phyloP scores from a whole-genome alignment of 1,284 basidiomycete genomes.

The Austropuccinia psidii region DNA sequence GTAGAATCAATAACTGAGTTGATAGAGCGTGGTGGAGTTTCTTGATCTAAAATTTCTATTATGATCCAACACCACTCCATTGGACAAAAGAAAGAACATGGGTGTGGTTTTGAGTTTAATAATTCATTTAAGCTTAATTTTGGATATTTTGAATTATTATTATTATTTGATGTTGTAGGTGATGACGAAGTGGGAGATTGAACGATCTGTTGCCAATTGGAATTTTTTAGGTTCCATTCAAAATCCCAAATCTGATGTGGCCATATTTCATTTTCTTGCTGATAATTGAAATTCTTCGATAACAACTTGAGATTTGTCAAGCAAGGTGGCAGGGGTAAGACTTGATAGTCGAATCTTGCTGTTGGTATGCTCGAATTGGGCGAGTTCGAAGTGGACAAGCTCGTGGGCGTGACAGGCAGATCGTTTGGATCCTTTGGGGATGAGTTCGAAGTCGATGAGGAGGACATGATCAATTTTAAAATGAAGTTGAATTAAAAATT shows the following conservation, averaged over 20 bases:
- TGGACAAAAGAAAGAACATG: constrained; percentile 21
- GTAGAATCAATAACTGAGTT: neutral
- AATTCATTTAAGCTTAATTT: neutral
- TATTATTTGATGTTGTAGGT: neutral
- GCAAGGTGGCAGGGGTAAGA: neutral
- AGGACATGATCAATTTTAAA: no score
- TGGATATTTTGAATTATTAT: constrained; percentile 8
- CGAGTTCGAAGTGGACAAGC: no score
- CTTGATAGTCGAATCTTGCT: no score
- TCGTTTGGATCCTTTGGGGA: no score
- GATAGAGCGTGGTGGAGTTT: neutral
- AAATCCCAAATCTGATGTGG: constrained; percentile 5
- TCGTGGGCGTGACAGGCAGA: no score
- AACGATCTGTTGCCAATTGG: constrained; percentile 1
- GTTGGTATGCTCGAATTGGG: no score
- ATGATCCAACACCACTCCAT: constrained; percentile 22
- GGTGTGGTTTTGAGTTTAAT: neutral
- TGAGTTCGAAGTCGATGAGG: no score
- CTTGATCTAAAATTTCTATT: neutral
- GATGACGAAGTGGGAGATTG: neutral
- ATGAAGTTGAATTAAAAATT: no score
- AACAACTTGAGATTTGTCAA: constrained; percentile 1
- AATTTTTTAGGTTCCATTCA: neutral
- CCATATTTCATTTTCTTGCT: neutral
- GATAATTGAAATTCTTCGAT: neutral